Percentiles rank a stretch among this genome's conserved stretches.
phyloP scores from a whole-genome alignment of 176 grass and related monocot species.

The Elaeis guineensis region DNA sequence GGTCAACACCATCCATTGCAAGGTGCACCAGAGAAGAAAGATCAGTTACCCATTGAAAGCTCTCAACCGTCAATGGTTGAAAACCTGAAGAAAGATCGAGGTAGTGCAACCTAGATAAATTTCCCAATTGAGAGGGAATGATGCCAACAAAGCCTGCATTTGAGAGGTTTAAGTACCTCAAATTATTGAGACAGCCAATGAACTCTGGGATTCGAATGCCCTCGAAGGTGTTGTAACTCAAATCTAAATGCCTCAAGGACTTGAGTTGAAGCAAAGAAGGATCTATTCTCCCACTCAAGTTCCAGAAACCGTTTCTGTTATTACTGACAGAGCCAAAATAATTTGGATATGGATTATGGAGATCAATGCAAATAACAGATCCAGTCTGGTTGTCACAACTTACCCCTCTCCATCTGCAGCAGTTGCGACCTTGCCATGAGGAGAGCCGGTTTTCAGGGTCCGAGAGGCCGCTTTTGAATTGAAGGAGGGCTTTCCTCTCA shows the following conservation, averaged over 20 bases:
- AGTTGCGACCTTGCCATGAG: too few species aligned
- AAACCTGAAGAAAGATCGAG: constrained; percentile 7
- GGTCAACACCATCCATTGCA: constrained; percentile 18
- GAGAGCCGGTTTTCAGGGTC: too few species aligned
- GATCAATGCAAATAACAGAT: too few species aligned
- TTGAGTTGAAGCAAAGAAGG: constrained; percentile 12
- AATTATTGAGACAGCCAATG: constrained; percentile 25
- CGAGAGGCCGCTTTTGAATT: too few species aligned
- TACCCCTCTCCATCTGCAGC: too few species aligned
- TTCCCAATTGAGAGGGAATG: constrained; percentile 11
- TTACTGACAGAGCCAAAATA: too few species aligned
- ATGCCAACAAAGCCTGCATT: not conserved
- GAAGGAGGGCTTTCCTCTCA: too few species aligned
- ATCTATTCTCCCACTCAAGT: too few species aligned
- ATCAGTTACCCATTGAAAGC: constrained; percentile 13
- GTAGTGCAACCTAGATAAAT: constrained; percentile 25
- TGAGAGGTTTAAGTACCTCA: constrained; percentile 31
- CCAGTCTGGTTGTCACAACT: too few species aligned
- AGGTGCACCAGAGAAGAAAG: constrained; percentile 28
- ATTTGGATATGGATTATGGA: too few species aligned
- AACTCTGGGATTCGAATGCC: constrained; percentile 24
- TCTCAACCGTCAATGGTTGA: not conserved
- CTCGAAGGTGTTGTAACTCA: constrained; percentile 20
- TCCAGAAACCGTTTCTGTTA: too few species aligned
- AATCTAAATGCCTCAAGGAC: constrained; percentile 25